Evolutionary conservation across 805 yeast species (phyloP).

Genomic region (Kodamaea fukazawae): DNA sequence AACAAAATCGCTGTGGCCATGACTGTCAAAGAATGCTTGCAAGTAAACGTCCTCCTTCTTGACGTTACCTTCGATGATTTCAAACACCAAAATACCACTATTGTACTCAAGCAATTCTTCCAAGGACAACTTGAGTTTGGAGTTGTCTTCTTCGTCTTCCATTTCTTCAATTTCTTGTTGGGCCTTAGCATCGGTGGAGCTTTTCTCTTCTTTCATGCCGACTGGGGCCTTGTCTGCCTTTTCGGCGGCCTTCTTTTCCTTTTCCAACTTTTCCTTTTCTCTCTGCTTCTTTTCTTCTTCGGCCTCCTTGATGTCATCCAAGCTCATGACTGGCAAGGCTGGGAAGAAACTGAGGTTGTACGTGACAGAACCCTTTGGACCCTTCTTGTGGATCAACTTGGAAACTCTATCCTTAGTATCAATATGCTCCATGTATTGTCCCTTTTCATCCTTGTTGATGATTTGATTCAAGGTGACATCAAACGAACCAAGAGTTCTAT

Average conservation of each 20-base stretch:
- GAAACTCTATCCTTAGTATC: constrained; percentile 58
- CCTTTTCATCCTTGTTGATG: constrained; percentile 66
- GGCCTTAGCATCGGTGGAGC: constrained; percentile 20
- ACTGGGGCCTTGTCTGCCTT: constrained; percentile 19
- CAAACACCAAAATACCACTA: constrained; percentile 75
- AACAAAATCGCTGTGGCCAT: constrained; percentile 60
- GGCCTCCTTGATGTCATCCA: constrained; percentile 66
- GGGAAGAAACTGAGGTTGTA: constrained; percentile 85
- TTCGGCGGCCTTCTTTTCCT: constrained; percentile 35
- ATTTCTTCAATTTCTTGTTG: constrained; percentile 35
- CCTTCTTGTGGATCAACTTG: constrained; percentile 66
- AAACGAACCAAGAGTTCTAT: constrained; percentile 83
- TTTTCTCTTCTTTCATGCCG: constrained; percentile 29
- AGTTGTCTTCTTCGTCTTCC: constrained; percentile 19
- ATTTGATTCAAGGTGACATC: constrained; percentile 65
- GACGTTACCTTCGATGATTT: constrained; percentile 58
- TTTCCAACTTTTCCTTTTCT: constrained; percentile 28
- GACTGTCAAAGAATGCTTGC: constrained; percentile 75
- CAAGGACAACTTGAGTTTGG: constrained; percentile 50
- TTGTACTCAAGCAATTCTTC: constrained; percentile 55
- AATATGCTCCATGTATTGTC: constrained; percentile 54
- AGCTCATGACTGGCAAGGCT: constrained; percentile 69
- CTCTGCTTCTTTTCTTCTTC: constrained; percentile 23
- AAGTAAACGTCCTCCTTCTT: constrained; percentile 58
- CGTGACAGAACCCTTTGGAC: constrained; percentile 77